These are phyloP conservation scores for Acanthochlamys bracteata DNA, from an alignment of 106 monocot genomes.

Conservation along the genomic window DNA sequence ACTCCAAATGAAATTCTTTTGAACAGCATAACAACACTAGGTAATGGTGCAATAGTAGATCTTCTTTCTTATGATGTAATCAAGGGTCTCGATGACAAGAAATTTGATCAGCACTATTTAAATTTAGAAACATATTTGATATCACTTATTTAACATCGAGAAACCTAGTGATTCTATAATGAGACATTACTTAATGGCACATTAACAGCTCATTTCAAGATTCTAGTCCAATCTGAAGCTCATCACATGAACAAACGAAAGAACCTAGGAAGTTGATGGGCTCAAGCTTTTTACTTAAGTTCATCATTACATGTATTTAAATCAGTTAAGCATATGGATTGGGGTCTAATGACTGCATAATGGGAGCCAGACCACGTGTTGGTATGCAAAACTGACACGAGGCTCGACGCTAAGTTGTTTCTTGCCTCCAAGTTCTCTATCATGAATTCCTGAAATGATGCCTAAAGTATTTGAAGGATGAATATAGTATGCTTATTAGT, in stretches of 20 bases:
- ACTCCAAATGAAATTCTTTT: too few relatives aligned
- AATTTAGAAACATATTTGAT: too few relatives aligned
- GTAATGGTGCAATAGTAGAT: neutral
- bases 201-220: neutral
- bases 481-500: neutral
- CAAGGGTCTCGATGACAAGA: neutral
- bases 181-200: too few relatives aligned
- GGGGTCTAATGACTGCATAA: neutral
- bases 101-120: too few relatives aligned
- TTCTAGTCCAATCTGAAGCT: neutral
- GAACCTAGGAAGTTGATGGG: neutral
- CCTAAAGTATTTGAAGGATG: neutral
- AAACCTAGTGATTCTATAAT: too few relatives aligned
- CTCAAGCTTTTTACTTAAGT: neutral
- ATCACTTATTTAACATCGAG: too few relatives aligned
- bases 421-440: neutral
- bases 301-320: neutral
- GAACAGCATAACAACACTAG: neutral
- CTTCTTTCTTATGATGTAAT: neutral
- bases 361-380: slow-evolving; percentile 10
- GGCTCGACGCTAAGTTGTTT: neutral
- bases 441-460: neutral
- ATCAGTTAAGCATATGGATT: neutral
- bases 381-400: slow-evolving; percentile 1
- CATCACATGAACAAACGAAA: slow-evolving; percentile 3